A percentile compares a stretch with the other conserved stretches of the same genome.
phyloP scores from a whole-genome alignment of 139 green algal species.

The Trebouxia sp. region DNA sequence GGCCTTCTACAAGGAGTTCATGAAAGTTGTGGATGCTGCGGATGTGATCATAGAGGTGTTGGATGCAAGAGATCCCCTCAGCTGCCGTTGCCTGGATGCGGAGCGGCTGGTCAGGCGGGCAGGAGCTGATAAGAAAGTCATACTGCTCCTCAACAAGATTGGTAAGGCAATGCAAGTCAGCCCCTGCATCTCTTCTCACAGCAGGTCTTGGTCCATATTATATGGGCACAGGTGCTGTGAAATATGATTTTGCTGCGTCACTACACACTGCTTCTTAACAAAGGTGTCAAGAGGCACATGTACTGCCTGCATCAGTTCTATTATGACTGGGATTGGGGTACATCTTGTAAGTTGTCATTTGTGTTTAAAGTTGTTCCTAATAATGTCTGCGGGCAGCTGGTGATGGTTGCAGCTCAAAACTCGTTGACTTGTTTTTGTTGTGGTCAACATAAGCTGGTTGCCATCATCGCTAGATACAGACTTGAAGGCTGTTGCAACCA shows the following conservation, averaged over 20 bases:
- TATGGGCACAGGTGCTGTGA: too few species aligned
- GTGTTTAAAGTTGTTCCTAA: too few species aligned
- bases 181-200: background rate
- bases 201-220: too few species aligned
- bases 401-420: too few species aligned
- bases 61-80: conserved; percentile 92
- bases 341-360: too few species aligned
- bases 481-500: too few species aligned
- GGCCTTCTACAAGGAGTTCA: conserved; percentile 96
- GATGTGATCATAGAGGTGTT: conserved; percentile 96
- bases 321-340: too few species aligned
- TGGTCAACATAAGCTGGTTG: too few species aligned
- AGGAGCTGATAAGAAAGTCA: conserved; percentile 87
- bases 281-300: background rate
- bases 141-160: conserved; percentile 99
- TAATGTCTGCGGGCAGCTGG: too few species aligned
- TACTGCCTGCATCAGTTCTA: background rate
- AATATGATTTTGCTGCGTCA: too few species aligned
- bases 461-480: too few species aligned
- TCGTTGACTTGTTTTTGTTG: too few species aligned
- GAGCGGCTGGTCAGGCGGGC: conserved; percentile 83
- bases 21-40: conserved; percentile 86
- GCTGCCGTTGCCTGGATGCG: conserved; percentile 90
- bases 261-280: background rate
- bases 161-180: conserved; percentile 45